Evolutionary conservation across 805 yeast species (phyloP).

Genomic region (Nakazawaea molendinolei): DNA sequence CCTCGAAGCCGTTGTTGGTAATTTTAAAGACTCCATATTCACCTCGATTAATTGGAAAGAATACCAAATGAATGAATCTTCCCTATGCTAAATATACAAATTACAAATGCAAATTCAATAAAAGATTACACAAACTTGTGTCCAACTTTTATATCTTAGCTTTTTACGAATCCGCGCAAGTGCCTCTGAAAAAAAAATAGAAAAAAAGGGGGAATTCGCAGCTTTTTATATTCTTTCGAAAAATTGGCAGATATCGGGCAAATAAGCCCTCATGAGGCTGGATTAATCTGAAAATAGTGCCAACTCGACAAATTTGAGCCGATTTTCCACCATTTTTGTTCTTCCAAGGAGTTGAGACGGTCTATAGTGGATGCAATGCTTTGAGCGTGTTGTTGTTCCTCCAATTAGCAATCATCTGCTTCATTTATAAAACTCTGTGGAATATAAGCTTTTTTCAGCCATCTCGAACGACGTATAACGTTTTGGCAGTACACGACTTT

Average conservation of each 20-base stretch:
- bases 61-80: slow-evolving; percentile 8
- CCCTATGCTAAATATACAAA: neutral
- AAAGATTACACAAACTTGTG: neutral
- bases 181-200: slow-evolving; percentile 5
- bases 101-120: neutral
- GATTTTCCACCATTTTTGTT: too few relatives aligned
- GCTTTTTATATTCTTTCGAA: slow-evolving; percentile 1
- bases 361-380: too few relatives aligned
- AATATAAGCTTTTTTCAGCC: too few relatives aligned
- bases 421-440: too few relatives aligned
- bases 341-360: too few relatives aligned
- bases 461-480: too few relatives aligned
- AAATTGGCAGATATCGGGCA: slow-evolving; percentile 6
- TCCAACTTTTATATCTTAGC: neutral
- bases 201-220: slow-evolving; percentile 3
- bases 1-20: slow-evolving; percentile 72
- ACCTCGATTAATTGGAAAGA: neutral
- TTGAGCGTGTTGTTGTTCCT: too few relatives aligned
- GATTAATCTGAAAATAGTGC: neutral
- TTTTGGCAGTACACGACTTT: too few relatives aligned
- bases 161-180: neutral
- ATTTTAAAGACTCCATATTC: slow-evolving; percentile 62
- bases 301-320: too few relatives aligned
- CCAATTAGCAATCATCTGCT: too few relatives aligned
- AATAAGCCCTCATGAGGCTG: neutral